Base-by-base conservation (phyloP, 2,329 filamentous ascomycete genomes). In the Cladosporium cucumerinum region DNA sequence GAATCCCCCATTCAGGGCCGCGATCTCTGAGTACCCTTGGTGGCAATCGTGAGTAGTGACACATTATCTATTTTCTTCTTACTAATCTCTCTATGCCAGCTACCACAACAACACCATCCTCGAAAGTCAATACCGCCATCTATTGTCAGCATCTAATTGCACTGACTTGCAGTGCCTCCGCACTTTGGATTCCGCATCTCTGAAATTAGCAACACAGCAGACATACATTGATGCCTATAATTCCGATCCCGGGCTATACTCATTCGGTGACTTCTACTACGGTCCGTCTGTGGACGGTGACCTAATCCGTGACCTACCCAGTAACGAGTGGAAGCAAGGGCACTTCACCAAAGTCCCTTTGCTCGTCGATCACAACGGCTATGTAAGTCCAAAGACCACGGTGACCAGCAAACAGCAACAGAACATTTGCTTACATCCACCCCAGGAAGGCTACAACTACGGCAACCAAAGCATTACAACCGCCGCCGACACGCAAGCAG, bases 221-320 rank as follows among this genome's bases (percentile, higher is more conserved):
- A 64, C 64, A 7, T 69, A 68, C 10, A 69, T 72, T 43, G 64
- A 61, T 10, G 64, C 51, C 3, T 62, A 62, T 25, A 51, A 28
- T 30, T 34, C 58, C 2, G n/a, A 28, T 6, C 16, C 58, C 1
- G 26, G 34, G 7, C 21, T 51, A 14, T 72, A 65, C 11, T 74
- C 71, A 2, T 80, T 77, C 59, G 79, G 79, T 5, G 76, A 75
- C n/a, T 80, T 77, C 64, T 78, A 77, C 54, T 81, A 76, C 63
- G 70, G 77, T 6, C 78, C 79, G 0, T 76, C 79, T 2, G 78
- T 79, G 0, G 78, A 80, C 65, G 77, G 77, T 14, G 69, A 72
- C 1, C 77, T 79, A 63, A 73, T 81, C 28, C 71, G 73, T 34
- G 72, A 78, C 34, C 72, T 75, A 2, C 76, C 78, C 0, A 74